A percentile compares a stretch with the other conserved stretches of the same genome.
These are phyloP conservation scores for Zhuliangozyma parablackwelliae DNA, from an alignment of 1,139 yeast species.

Conservation along the genomic window DNA sequence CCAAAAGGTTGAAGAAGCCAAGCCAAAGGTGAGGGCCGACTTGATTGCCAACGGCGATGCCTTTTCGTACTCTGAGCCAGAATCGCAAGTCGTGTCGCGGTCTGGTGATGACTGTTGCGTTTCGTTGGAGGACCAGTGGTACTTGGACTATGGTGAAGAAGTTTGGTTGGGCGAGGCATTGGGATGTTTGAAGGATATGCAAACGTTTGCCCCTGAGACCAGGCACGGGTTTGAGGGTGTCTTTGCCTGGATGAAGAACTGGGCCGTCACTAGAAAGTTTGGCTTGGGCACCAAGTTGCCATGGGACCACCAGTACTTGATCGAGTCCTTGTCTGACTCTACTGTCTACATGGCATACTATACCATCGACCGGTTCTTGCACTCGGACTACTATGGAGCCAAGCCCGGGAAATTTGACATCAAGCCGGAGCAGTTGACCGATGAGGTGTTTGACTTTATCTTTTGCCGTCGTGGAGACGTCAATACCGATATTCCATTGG, in stretches of 20 bases:
- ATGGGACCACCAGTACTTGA: slow-evolving; percentile 93
- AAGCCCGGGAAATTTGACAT: slow-evolving; percentile 69
- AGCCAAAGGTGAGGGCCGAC: slow-evolving; percentile 81
- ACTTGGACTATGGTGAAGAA: slow-evolving; percentile 94
- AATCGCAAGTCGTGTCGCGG: slow-evolving; percentile 81
- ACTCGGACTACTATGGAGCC: slow-evolving; percentile 80
- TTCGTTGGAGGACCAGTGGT: slow-evolving; percentile 98
- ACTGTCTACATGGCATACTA: slow-evolving; percentile 95
- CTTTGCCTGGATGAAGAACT: slow-evolving; percentile 92
- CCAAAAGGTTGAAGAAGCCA: slow-evolving; percentile 85
- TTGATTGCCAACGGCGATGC: slow-evolving; percentile 75
- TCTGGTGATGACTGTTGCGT: slow-evolving; percentile 97
- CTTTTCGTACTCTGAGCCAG: slow-evolving; percentile 92
- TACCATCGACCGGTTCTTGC: slow-evolving; percentile 84
- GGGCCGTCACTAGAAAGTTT: slow-evolving; percentile 97
- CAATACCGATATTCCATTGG: slow-evolving; percentile 58
- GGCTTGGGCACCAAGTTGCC: slow-evolving; percentile 96
- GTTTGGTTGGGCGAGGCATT: slow-evolving; percentile 83
- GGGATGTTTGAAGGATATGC: slow-evolving; percentile 74
- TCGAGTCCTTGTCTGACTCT: slow-evolving; percentile 94
- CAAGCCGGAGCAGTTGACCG: slow-evolving; percentile 82
- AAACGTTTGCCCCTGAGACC: slow-evolving; percentile 79
- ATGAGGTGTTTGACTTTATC: slow-evolving; percentile 88
- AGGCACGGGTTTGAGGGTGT: slow-evolving; percentile 92
- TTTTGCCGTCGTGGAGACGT: slow-evolving; percentile 69